Percentiles rank a stretch among this genome's conserved stretches.
phyloP scores from a whole-genome alignment of 1,284 basidiomycete species.

The Sanghuangporus weigelae region DNA sequence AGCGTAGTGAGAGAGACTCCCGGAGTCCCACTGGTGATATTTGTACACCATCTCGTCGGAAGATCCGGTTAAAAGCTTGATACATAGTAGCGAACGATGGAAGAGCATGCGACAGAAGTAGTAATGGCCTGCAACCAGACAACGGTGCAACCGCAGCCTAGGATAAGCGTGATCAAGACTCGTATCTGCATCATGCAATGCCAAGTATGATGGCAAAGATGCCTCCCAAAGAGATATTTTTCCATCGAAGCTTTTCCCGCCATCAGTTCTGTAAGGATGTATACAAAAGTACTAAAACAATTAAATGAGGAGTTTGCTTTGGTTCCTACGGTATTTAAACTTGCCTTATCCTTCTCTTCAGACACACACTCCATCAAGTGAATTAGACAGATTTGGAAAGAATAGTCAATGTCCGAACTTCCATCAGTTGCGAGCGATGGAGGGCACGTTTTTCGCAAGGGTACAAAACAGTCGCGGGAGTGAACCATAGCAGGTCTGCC shows the following conservation, averaged over 20 bases:
- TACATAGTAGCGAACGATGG: slow-evolving; percentile 21
- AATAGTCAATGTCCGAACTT: slow-evolving; percentile 30
- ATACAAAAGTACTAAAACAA: slow-evolving; percentile 9
- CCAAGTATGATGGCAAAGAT: slow-evolving; percentile 18
- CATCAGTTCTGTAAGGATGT: not conserved
- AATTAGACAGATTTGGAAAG: slow-evolving; percentile 34
- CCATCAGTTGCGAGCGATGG: slow-evolving; percentile 35
- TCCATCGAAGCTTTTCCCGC: slow-evolving; percentile 4
- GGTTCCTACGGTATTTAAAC: not conserved
- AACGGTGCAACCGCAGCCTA: slow-evolving; percentile 21
- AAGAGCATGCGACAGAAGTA: slow-evolving; percentile 26
- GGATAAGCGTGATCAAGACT: slow-evolving; percentile 17
- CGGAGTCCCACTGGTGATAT: slow-evolving; percentile 20
- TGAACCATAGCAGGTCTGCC: slow-evolving; percentile 40
- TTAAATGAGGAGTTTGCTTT: not conserved
- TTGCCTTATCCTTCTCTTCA: slow-evolving; percentile 38
- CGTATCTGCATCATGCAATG: slow-evolving; percentile 20
- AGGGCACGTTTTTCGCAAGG: slow-evolving; percentile 29
- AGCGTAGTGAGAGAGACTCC: slow-evolving; percentile 26
- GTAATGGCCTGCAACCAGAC: slow-evolving; percentile 25
- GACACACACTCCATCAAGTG: slow-evolving; percentile 35
- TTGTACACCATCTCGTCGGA: not conserved
- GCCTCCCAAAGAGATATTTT: slow-evolving; percentile 9
- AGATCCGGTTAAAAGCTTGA: not conserved
- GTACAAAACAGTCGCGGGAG: slow-evolving; percentile 9